Evolutionary conservation across 768 basidiomycete species (phyloP).

Genomic region (Pulveroboletus ravenelii): DNA sequence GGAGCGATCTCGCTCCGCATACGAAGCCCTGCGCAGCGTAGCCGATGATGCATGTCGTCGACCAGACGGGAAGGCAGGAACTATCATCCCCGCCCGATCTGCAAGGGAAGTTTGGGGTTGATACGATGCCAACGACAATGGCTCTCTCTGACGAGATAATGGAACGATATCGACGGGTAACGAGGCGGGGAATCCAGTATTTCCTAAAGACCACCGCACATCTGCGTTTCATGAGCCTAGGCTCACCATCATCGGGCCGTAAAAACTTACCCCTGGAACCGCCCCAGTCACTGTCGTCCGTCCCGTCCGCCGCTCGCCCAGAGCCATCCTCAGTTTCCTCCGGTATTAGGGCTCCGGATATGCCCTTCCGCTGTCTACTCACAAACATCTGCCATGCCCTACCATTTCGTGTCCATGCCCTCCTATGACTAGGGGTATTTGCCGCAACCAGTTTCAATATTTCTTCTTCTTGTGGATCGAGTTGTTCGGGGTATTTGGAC

Average conservation of each 20-base stretch:
- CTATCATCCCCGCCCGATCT: constrained; percentile 33
- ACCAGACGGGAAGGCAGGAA: constrained; percentile 21
- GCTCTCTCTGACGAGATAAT: constrained; percentile 32
- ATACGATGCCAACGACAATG: constrained; percentile 54
- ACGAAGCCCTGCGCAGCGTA: constrained; percentile 54
- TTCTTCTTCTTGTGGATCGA: constrained; percentile 45
- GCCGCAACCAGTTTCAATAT: constrained; percentile 64
- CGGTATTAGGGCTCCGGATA: constrained; percentile 30
- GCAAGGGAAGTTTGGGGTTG: constrained; percentile 46
- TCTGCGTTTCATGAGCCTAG: constrained; percentile 17
- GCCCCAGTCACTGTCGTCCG: constrained; percentile 25
- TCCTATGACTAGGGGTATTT: constrained; percentile 63
- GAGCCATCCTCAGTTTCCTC: constrained; percentile 34
- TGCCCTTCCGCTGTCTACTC: constrained; percentile 28
- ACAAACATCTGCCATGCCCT: constrained; percentile 63
- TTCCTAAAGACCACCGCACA: constrained; percentile 25
- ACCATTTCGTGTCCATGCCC: constrained; percentile 62
- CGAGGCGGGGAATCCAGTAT: constrained; percentile 46
- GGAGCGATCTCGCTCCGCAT: constrained; percentile 63
- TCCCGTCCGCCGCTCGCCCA: constrained; percentile 10
- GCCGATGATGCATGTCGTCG: constrained; percentile 36
- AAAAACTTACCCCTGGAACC: constrained; percentile 22
- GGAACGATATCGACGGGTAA: constrained; percentile 58
- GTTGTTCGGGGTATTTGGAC: constrained; percentile 21
- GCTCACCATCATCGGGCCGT: not conserved